phyloP scores from a whole-genome alignment of 2,329 filamentous ascomycete genomes.

The Hymenoscyphus fraxineus region DNA sequence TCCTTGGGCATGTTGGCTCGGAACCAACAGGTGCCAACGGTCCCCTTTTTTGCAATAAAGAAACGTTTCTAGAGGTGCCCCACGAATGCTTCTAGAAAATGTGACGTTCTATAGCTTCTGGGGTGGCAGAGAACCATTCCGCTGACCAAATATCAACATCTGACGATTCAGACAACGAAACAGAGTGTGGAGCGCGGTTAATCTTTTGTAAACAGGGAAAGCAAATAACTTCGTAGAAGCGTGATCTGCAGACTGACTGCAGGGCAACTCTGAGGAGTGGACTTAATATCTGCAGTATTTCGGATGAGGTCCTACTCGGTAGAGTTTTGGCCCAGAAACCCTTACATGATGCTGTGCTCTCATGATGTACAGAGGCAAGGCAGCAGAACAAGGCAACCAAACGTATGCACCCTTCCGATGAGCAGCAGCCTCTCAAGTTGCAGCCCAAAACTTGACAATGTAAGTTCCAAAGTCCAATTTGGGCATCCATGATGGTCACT shows the following conservation, averaged over 20 bases:
- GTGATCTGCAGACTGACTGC: constrained; percentile 2
- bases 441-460: background rate
- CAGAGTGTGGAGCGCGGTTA: background rate
- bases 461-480: background rate
- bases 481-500: background rate
- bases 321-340: background rate
- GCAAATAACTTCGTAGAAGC: background rate
- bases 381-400: constrained; percentile 7
- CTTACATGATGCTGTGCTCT: constrained; percentile 3
- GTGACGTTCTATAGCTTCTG: constrained; percentile 3
- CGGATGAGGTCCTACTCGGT: constrained; percentile 7
- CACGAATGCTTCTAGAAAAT: background rate
- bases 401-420: constrained; percentile 6
- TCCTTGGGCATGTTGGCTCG: background rate
- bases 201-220: background rate
- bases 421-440: background rate
- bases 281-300: constrained; percentile 3
- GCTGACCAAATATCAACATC: background rate
- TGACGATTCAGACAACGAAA: background rate
- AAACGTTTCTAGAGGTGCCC: background rate
- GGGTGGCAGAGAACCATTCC: background rate
- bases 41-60: background rate
- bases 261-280: background rate
- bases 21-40: constrained; percentile 1
- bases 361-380: background rate